These are phyloP conservation scores for Erodium moschatum DNA, from an alignment of 441 rosid species.

Conservation along the genomic window DNA sequence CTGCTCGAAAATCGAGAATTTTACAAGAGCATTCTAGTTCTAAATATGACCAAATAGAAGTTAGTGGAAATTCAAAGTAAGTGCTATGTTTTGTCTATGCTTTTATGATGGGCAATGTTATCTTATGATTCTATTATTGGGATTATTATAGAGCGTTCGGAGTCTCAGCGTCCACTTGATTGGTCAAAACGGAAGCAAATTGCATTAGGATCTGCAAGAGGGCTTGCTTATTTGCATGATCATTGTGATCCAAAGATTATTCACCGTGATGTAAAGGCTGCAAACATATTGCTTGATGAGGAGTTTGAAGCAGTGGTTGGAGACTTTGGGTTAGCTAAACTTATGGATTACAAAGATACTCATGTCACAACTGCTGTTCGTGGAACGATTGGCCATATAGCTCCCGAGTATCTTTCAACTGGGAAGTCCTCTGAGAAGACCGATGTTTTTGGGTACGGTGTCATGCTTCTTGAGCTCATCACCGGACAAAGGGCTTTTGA, in stretches of 20 bases:
- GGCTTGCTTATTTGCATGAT: constrained; percentile 16
- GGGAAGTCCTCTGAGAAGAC: constrained; percentile 16
- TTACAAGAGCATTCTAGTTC: no score
- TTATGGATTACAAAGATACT: constrained; percentile 17
- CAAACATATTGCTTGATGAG: no score
- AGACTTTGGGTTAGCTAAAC: constrained; percentile 16
- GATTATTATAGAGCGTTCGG: constrained; percentile 9
- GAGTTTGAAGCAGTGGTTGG: no score
- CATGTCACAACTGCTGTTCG: constrained; percentile 16
- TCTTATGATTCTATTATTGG: constrained; percentile 3
- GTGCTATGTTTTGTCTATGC: not conserved
- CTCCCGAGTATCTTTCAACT: constrained; percentile 11
- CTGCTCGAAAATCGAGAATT: no score
- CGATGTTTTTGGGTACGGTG: constrained; percentile 17
- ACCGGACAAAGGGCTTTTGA: constrained; percentile 19
- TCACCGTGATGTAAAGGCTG: no score
- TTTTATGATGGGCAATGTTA: not conserved
- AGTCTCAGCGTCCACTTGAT: constrained; percentile 11
- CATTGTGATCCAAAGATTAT: no score
- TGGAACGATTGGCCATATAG: constrained; percentile 18
- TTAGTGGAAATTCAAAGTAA: not conserved
- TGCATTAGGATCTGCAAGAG: constrained; percentile 20
- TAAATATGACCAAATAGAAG: no score
- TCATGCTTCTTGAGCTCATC: constrained; percentile 17
- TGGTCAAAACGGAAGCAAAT: constrained; percentile 17